These are phyloP conservation scores for Fraxinus platypoda DNA, from an alignment of 305 asterid species.

Conservation along the genomic window DNA sequence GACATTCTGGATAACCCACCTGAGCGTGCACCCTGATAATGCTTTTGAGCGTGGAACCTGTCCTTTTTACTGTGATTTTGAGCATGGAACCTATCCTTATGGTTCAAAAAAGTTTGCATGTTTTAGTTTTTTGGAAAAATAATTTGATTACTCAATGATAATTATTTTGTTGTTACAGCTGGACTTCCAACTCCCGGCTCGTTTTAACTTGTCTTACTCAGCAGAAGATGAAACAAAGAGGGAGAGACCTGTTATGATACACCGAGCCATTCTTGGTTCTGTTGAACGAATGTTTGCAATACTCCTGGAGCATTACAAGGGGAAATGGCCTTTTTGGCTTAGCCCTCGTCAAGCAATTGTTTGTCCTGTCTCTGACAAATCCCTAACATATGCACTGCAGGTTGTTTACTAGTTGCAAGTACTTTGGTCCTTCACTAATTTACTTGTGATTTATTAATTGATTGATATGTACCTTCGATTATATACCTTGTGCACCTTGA, in stretches of 20 bases:
- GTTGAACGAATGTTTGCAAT: slow-evolving; percentile 92
- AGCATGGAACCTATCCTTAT: neutral
- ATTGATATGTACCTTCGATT: slow-evolving; percentile 4
- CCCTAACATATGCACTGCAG: slow-evolving; percentile 66
- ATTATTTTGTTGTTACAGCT: slow-evolving; percentile 61
- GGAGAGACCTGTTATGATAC: slow-evolving; percentile 98
- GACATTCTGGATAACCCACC: neutral
- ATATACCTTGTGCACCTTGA: neutral
- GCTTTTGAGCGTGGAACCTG: neutral
- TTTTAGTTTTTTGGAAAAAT: slow-evolving; percentile 8
- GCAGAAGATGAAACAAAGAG: slow-evolving; percentile 92
- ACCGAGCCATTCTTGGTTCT: slow-evolving; percentile 89
- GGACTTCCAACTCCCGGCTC: slow-evolving; percentile 96
- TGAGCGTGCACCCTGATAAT: neutral
- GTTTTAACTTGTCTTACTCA: slow-evolving; percentile 88
- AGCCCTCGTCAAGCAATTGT: slow-evolving; percentile 93
- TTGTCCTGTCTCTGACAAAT: slow-evolving; percentile 88
- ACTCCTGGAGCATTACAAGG: slow-evolving; percentile 84
- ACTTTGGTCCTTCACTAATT: slow-evolving; percentile 1
- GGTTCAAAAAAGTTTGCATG: neutral
- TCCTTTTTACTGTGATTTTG: slow-evolving; percentile 2
- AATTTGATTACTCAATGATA: slow-evolving; percentile 7
- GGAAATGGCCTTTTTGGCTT: slow-evolving; percentile 97
- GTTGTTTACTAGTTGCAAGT: slow-evolving; percentile 33
- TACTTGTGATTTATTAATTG: neutral